Evolutionary conservation across 768 basidiomycete genomes (phyloP).

Genomic region (Lentinus tigrinus): DNA sequence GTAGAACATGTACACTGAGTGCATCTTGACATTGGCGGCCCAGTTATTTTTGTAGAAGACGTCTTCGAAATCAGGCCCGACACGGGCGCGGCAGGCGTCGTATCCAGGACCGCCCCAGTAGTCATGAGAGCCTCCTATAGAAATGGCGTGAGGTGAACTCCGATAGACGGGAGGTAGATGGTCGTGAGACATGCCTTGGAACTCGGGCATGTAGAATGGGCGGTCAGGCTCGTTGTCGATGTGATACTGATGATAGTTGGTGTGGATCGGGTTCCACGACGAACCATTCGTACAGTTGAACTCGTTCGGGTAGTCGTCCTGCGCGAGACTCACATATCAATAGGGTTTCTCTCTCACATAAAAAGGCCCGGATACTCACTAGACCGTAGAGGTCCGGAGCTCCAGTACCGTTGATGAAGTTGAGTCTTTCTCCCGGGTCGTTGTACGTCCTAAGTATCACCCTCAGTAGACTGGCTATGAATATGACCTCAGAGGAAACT

Average conservation of each 20-base stretch:
- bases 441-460: slow-evolving; percentile 21
- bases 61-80: slow-evolving; percentile 70
- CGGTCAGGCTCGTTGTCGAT: slow-evolving; percentile 42
- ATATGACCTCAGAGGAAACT: not conserved
- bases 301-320: slow-evolving; percentile 74
- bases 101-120: slow-evolving; percentile 84
- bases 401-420: slow-evolving; percentile 30
- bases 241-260: slow-evolving; percentile 68
- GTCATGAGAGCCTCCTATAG: slow-evolving; percentile 74
- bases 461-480: not conserved
- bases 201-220: slow-evolving; percentile 70
- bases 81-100: slow-evolving; percentile 58
- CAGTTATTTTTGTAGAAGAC: slow-evolving; percentile 78
- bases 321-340: slow-evolving; percentile 32
- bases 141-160: not conserved
- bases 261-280: slow-evolving; percentile 59
- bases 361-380: not conserved
- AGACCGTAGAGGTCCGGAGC: slow-evolving; percentile 30
- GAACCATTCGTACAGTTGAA: slow-evolving; percentile 79
- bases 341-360: not conserved
- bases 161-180: slow-evolving; percentile 45
- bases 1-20: slow-evolving; percentile 84
- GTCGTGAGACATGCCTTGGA: slow-evolving; percentile 13
- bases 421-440: slow-evolving; percentile 24
- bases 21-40: slow-evolving; percentile 79